Conservation (phyloP, 805 yeast genomes). For the Wickerhamomyces sydowiorum region DNA sequence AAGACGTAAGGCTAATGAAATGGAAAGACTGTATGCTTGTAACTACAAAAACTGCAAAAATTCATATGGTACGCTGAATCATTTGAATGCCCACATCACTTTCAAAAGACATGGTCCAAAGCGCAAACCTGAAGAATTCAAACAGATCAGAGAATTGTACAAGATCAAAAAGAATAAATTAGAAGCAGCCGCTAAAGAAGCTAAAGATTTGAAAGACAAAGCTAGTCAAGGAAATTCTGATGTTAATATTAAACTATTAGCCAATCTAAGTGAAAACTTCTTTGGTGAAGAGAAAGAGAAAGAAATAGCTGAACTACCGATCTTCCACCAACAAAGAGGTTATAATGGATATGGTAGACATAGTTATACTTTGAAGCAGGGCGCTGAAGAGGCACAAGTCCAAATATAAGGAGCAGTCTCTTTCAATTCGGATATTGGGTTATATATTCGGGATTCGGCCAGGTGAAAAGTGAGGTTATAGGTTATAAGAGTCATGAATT, state of each 20-base stretch:
- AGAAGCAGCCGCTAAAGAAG: slow-evolving; percentile 5
- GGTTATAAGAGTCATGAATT: too few relatives aligned
- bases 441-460: too few relatives aligned
- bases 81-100: slow-evolving; percentile 49
- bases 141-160: slow-evolving; percentile 40
- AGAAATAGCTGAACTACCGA: slow-evolving; percentile 10
- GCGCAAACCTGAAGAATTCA: slow-evolving; percentile 49
- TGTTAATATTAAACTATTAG: slow-evolving; percentile 9
- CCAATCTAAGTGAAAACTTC: slow-evolving; percentile 13
- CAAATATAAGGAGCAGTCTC: not conserved
- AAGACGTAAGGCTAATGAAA: slow-evolving; percentile 48
- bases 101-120: slow-evolving; percentile 50
- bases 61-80: slow-evolving; percentile 56
- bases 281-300: slow-evolving; percentile 2
- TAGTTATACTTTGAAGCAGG: slow-evolving; percentile 16
- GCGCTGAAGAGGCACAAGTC: not conserved
- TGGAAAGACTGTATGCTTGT: slow-evolving; percentile 49
- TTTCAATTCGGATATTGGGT: too few relatives aligned
- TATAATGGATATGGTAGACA: slow-evolving; percentile 23
- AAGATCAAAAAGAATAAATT: slow-evolving; percentile 30
- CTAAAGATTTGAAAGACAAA: not conserved
- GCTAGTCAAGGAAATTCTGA: slow-evolving; percentile 2
- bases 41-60: slow-evolving; percentile 41
- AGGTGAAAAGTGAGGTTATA: too few relatives aligned
- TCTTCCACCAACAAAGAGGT: slow-evolving; percentile 23